Conservation (phyloP, 2,329 filamentous ascomycete species). For the Colletotrichum sidae region DNA sequence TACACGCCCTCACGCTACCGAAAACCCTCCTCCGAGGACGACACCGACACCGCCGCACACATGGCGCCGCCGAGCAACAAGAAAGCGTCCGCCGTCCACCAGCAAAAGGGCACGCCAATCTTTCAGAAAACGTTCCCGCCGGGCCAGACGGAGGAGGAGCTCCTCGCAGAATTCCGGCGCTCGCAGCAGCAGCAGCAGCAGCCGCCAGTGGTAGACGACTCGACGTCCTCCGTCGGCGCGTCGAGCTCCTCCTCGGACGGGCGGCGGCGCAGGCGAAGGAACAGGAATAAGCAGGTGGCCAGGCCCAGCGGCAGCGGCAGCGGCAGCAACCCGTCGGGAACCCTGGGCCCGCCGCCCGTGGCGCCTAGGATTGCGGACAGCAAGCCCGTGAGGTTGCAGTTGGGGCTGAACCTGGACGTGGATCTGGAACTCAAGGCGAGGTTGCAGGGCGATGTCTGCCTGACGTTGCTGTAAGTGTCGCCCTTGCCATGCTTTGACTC, state of each 20-base stretch:
- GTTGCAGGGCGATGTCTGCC: slow-evolving; percentile 79
- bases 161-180: slow-evolving; percentile 38
- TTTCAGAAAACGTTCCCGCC: too few relatives aligned
- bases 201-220: slow-evolving; percentile 33
- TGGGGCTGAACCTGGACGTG: slow-evolving; percentile 81
- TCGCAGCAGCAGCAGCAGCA: background rate
- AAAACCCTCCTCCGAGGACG: slow-evolving; percentile 3
- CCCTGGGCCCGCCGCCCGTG: slow-evolving; percentile 21
- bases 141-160: slow-evolving; percentile 29
- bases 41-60: slow-evolving; percentile 1
- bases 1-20: slow-evolving; percentile 5
- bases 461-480: slow-evolving; percentile 72
- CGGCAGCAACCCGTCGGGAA: background rate
- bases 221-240: slow-evolving; percentile 31
- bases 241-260: slow-evolving; percentile 16
- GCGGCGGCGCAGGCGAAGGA: slow-evolving; percentile 21
- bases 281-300: slow-evolving; percentile 24
- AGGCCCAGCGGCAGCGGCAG: background rate
- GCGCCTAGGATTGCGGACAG: slow-evolving; percentile 49
- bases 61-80: background rate
- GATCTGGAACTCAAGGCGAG: slow-evolving; percentile 83
- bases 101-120: background rate
- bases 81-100: background rate
- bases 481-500: too few relatives aligned
- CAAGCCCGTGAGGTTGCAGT: slow-evolving; percentile 75